phyloP scores from a whole-genome alignment of 768 basidiomycete species.

The Steccherinum ochraceum region DNA sequence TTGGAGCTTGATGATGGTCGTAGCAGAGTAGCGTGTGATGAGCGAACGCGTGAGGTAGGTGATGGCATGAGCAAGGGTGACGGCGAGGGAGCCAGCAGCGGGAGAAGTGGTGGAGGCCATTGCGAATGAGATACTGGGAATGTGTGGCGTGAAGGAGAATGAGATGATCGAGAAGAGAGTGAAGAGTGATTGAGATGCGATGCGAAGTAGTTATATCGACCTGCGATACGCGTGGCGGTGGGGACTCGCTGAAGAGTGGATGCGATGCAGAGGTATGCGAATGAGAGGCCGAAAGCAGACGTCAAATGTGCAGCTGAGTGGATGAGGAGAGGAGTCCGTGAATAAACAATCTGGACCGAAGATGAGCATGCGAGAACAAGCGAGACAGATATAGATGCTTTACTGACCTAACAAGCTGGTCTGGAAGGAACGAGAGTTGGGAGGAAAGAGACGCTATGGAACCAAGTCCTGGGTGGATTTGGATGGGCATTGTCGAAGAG shows the following conservation, averaged over 20 bases:
- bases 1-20: constrained; percentile 63
- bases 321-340: constrained; percentile 8
- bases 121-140: constrained; percentile 7
- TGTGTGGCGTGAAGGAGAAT: constrained; percentile 3
- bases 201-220: constrained; percentile 42
- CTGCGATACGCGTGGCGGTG: constrained; percentile 46
- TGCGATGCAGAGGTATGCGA: constrained; percentile 20
- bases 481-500: constrained; percentile 7
- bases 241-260: constrained; percentile 29
- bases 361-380: background rate
- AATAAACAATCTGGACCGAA: constrained; percentile 15
- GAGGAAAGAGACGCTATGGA: constrained; percentile 16
- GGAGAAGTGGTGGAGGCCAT: constrained; percentile 35
- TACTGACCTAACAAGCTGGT: constrained; percentile 20
- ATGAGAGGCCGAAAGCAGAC: constrained; percentile 15
- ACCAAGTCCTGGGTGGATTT: constrained; percentile 21
- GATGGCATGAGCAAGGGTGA: constrained; percentile 69
- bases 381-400: background rate
- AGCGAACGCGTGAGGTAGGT: constrained; percentile 68
- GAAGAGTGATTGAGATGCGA: too few species aligned
- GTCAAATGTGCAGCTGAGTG: constrained; percentile 21
- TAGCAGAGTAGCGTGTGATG: constrained; percentile 46
- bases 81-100: constrained; percentile 38
- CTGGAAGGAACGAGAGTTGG: constrained; percentile 18
- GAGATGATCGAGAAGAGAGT: constrained; percentile 16